Base-by-base conservation (phyloP, 2,329 filamentous ascomycete genomes). In the Fusarium metavorans region DNA sequence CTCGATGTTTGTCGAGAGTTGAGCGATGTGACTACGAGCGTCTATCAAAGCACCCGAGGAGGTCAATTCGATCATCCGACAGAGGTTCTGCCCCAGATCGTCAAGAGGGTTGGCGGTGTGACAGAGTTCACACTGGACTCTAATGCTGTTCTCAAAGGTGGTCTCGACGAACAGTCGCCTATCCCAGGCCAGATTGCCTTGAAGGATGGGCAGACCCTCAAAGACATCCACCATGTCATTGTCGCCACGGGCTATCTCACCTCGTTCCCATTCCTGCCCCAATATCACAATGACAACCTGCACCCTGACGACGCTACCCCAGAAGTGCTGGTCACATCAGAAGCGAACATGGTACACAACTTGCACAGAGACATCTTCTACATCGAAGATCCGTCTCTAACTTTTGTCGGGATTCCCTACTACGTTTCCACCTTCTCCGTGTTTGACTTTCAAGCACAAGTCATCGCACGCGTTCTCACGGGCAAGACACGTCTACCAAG, bases 361-460 rank as follows among this genome's bases (percentile, higher is more conserved):
- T 82, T 93, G 4, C 90, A 93, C 83, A 89, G 89, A 67, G 92
- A 94, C 77, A 90, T 94, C 16, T 93, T 92, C 80, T 94, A 93
- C 80, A 93, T 93, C 58, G 86, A 87, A 0, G 91, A 93, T 71
- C 91, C 92, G 0, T 88, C 89, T 0, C 82, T 94, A 1, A 83
- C 85, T 0, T 93, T 93, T 72, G 83, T 93, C 25, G 92, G 92
- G 0, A 88, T 91, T 1, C 91, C 90, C 0, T 92, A 90, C 78
- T 89, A 92, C 76, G 89, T 89, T 0, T 90, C 91, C 0, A 93
- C 92, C 0, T 94, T 93, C 77, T 90, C 90, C 0, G 83, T 93
- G 1, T 93, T 93, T 72, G 92, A 93, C 71, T 93, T 92, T 76
- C 92, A 94, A 77, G 91, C 90, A 0, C 88, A 91, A 73, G 87